These are phyloP conservation scores for Ogataea parapolymorpha DNA, from an alignment of 805 yeast species.

Conservation along the genomic window DNA sequence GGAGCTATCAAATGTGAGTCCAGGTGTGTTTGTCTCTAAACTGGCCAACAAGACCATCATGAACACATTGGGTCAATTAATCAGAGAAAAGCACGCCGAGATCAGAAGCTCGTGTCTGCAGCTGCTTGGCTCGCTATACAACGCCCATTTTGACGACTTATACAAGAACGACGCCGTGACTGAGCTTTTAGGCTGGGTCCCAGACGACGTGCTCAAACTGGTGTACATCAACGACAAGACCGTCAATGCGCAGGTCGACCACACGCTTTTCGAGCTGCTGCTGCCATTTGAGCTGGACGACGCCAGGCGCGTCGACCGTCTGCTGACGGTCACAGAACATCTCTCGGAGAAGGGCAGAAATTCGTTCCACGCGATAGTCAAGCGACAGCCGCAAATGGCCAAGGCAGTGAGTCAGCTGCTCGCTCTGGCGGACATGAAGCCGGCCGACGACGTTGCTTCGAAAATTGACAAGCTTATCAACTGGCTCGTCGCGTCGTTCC, in stretches of 20 bases:
- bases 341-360: slow-evolving; percentile 57
- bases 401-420: slow-evolving; percentile 48
- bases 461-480: slow-evolving; percentile 53
- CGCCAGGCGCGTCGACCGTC: slow-evolving; percentile 46
- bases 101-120: slow-evolving; percentile 60
- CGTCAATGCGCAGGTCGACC: slow-evolving; percentile 66
- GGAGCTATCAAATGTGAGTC: slow-evolving; percentile 46
- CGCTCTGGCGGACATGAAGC: slow-evolving; percentile 40
- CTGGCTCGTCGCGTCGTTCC: slow-evolving; percentile 60
- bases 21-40: slow-evolving; percentile 44
- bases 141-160: slow-evolving; percentile 38
- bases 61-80: slow-evolving; percentile 54
- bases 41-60: slow-evolving; percentile 47
- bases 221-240: slow-evolving; percentile 69
- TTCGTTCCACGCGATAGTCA: slow-evolving; percentile 66
- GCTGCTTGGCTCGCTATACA: slow-evolving; percentile 53
- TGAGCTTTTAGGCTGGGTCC: slow-evolving; percentile 47
- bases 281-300: slow-evolving; percentile 50
- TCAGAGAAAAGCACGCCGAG: slow-evolving; percentile 66
- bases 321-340: slow-evolving; percentile 44
- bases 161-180: slow-evolving; percentile 29
- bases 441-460: slow-evolving; percentile 5
- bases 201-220: slow-evolving; percentile 60
- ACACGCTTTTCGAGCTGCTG: slow-evolving; percentile 53
- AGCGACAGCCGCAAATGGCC: slow-evolving; percentile 62